Conservation (phyloP, 192 early-diverging fungal genomes). For the Haplosporangium gracile region DNA sequence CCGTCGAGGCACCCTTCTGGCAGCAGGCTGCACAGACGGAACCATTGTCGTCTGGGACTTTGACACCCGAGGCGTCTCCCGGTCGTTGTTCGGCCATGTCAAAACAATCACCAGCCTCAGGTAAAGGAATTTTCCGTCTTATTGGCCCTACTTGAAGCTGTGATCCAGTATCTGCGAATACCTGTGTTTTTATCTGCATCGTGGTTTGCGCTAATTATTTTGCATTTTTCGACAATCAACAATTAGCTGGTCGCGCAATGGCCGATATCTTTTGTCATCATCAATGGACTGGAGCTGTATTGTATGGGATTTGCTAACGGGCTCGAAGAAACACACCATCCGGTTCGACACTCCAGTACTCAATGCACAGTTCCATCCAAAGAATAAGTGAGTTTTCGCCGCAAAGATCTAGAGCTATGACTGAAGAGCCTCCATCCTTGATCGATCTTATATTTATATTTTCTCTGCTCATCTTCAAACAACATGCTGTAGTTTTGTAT, state of each 20-base stretch:
- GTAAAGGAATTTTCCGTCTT: conserved; percentile 48
- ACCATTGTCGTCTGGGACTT: conserved; percentile 89
- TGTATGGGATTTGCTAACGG: conserved; percentile 86
- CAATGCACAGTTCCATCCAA: conserved; percentile 84
- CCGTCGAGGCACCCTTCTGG: conserved; percentile 82
- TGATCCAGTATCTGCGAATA: not conserved
- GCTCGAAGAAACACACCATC: conserved; percentile 65
- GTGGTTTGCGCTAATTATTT: not conserved
- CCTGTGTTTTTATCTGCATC: not conserved
- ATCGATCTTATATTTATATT: conserved; percentile 26
- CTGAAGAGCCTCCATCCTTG: conserved; percentile 8
- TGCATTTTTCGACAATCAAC: not conserved
- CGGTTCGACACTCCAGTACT: conserved; percentile 79
- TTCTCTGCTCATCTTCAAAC: conserved; percentile 30
- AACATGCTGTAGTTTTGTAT: conserved; percentile 54
- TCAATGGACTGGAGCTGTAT: conserved; percentile 88
- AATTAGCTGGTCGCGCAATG: conserved; percentile 86
- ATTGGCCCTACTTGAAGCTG: not conserved
- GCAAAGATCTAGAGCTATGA: conserved; percentile 15
- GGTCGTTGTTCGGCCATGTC: conserved; percentile 83
- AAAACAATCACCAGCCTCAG: conserved; percentile 81
- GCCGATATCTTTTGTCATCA: conserved; percentile 82
- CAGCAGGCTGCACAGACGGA: conserved; percentile 86
- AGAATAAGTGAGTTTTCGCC: conserved; percentile 69
- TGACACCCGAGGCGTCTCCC: conserved; percentile 82